Evolutionary conservation across 176 grass and related monocot species (phyloP).

Genomic region (Ananas comosus): DNA sequence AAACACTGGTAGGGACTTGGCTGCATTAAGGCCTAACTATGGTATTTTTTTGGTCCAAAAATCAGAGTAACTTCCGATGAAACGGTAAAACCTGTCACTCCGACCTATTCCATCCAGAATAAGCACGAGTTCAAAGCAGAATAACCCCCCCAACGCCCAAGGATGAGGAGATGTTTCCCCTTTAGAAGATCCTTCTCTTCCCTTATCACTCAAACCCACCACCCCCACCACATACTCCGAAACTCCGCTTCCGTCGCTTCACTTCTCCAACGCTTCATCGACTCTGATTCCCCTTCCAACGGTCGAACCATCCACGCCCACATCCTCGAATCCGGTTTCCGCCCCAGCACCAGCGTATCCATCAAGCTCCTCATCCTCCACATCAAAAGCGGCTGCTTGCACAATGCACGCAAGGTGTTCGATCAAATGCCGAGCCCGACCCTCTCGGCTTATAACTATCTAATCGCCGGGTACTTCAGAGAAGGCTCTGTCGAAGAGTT

Average conservation of each 20-base stretch:
- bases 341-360: slow-evolving; percentile 27
- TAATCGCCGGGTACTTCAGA: slow-evolving; percentile 61
- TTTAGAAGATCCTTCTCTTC: background rate
- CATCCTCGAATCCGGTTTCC: slow-evolving; percentile 40
- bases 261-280: slow-evolving; percentile 40
- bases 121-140: no score
- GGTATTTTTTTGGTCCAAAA: no score
- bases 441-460: slow-evolving; percentile 50
- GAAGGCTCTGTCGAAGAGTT: slow-evolving; percentile 36
- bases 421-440: slow-evolving; percentile 44
- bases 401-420: slow-evolving; percentile 58
- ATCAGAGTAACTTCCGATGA: no score
- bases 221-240: slow-evolving; percentile 29
- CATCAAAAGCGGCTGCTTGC: slow-evolving; percentile 50
- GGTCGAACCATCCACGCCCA: slow-evolving; percentile 51
- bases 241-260: slow-evolving; percentile 25
- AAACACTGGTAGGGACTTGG: no score
- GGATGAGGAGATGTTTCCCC: background rate
- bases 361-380: slow-evolving; percentile 66
- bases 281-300: slow-evolving; percentile 27
- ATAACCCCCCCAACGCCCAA: background rate
- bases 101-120: no score
- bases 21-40: no score
- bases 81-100: no score
- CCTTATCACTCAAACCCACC: background rate